phyloP scores from a whole-genome alignment of 2,329 filamentous ascomycete genomes.

The Myrmaecium sp. region DNA sequence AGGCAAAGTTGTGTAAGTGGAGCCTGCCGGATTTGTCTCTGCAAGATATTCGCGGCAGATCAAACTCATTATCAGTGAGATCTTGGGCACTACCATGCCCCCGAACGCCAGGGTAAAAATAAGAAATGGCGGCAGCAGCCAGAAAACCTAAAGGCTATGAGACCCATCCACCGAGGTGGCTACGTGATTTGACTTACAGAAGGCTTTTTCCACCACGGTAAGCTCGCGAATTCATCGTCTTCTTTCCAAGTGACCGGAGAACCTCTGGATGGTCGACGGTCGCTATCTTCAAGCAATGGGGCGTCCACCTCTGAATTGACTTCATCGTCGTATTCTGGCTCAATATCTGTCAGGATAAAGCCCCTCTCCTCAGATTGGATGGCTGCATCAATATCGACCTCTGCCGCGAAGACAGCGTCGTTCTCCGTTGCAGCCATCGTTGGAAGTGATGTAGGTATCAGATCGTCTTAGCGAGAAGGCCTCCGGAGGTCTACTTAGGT shows the following conservation, averaged over 20 bases:
- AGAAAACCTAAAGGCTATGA: slow-evolving; percentile 44
- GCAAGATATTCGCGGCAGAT: slow-evolving; percentile 72
- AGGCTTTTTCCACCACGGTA: slow-evolving; percentile 33
- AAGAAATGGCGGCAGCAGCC: slow-evolving; percentile 66
- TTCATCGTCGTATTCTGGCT: neutral
- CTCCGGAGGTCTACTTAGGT: too few relatives aligned
- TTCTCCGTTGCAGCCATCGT: too few relatives aligned
- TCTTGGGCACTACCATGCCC: slow-evolving; percentile 66
- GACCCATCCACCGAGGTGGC: slow-evolving; percentile 2
- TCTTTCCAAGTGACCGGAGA: slow-evolving; percentile 6
- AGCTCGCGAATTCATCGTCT: slow-evolving; percentile 17
- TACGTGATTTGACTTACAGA: slow-evolving; percentile 20
- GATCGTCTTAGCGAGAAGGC: too few relatives aligned
- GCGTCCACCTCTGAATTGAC: neutral
- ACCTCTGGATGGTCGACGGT: slow-evolving; percentile 5
- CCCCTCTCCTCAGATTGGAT: slow-evolving; percentile 7
- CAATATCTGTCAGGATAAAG: slow-evolving; percentile 6
- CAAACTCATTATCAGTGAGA: slow-evolving; percentile 71
- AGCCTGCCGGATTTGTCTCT: slow-evolving; percentile 25
- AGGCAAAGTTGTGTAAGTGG: slow-evolving; percentile 41
- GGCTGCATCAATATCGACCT: slow-evolving; percentile 14
- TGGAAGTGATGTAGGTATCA: too few relatives aligned
- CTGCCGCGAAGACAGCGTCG: slow-evolving; percentile 14
- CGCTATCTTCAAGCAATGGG: slow-evolving; percentile 1
- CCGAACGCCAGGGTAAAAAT: slow-evolving; percentile 77